phyloP scores from a whole-genome alignment of 2,329 filamentous ascomycete species.

The Trichoderma guizhouense region DNA sequence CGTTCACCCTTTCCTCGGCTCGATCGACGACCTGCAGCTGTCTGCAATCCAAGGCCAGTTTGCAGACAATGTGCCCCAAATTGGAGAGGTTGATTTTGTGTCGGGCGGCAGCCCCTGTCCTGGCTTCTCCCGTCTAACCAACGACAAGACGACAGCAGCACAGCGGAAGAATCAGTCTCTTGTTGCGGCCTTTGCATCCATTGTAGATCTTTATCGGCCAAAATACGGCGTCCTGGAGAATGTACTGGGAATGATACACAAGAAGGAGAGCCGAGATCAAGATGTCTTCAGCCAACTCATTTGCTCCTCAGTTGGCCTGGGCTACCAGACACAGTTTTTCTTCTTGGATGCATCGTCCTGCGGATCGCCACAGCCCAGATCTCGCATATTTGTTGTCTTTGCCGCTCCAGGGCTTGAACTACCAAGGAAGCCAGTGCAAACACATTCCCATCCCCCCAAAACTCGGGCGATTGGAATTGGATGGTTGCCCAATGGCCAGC shows the following conservation, averaged over 20 bases:
- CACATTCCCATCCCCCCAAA: slow-evolving; percentile 57
- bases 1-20: slow-evolving; percentile 62
- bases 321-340: slow-evolving; percentile 70
- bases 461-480: slow-evolving; percentile 47
- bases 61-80: slow-evolving; percentile 47
- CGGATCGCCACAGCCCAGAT: slow-evolving; percentile 63
- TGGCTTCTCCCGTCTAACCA: slow-evolving; percentile 67
- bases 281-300: slow-evolving; percentile 73
- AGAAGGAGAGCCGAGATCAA: slow-evolving; percentile 43
- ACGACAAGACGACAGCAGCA: slow-evolving; percentile 47
- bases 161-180: slow-evolving; percentile 72
- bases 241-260: slow-evolving; percentile 61
- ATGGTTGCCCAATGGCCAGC: slow-evolving; percentile 54
- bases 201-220: slow-evolving; percentile 70
- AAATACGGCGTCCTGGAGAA: slow-evolving; percentile 77
- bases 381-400: slow-evolving; percentile 67
- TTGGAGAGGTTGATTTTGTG: slow-evolving; percentile 66
- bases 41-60: slow-evolving; percentile 51
- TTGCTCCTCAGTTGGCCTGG: slow-evolving; percentile 69
- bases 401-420: slow-evolving; percentile 62
- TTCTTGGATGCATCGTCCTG: slow-evolving; percentile 67
- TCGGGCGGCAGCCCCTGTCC: slow-evolving; percentile 74
- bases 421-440: slow-evolving; percentile 53
- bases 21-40: slow-evolving; percentile 65
- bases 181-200: slow-evolving; percentile 71